phyloP scores from a whole-genome alignment of 2,329 filamentous ascomycete species.

The Colletotrichum truncatum region DNA sequence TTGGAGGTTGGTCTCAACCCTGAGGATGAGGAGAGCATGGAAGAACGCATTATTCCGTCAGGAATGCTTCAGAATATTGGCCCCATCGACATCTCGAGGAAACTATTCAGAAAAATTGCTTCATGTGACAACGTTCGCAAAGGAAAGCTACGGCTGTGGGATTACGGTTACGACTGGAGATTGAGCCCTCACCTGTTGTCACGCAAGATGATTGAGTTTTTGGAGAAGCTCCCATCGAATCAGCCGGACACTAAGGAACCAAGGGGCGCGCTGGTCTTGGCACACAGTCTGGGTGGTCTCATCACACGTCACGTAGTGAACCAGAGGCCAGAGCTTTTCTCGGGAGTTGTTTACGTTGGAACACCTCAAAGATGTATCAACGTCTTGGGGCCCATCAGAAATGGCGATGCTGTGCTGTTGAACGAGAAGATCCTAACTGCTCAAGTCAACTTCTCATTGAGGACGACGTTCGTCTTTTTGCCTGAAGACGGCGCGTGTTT shows the following conservation, averaged over 20 bases:
- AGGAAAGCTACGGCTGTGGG: conserved; percentile 81
- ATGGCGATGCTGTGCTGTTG: conserved; percentile 91
- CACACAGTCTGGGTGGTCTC: conserved; percentile 87
- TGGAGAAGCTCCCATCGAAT: conserved; percentile 81
- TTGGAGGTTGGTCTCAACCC: conserved; percentile 84
- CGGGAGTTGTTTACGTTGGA: conserved; percentile 86
- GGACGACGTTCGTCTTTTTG: conserved; percentile 85
- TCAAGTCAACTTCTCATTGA: conserved; percentile 91
- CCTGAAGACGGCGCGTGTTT: conserved; percentile 91
- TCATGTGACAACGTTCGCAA: conserved; percentile 77
- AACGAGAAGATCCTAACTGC: conserved; percentile 91
- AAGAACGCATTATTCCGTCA: conserved; percentile 82
- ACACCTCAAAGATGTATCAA: conserved; percentile 89
- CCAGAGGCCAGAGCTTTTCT: conserved; percentile 82
- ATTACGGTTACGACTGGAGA: conserved; percentile 96
- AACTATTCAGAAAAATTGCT: conserved; percentile 80
- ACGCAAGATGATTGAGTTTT: conserved; percentile 74
- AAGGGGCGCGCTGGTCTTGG: conserved; percentile 81
- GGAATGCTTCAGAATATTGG: conserved; percentile 94
- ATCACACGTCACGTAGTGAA: conserved; percentile 92
- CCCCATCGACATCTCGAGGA: conserved; percentile 86
- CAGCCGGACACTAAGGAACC: conserved; percentile 68
- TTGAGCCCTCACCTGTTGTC: conserved; percentile 83
- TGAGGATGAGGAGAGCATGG: conserved; percentile 85
- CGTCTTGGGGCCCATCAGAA: conserved; percentile 87